Percentiles rank a stretch among this genome's conserved stretches.
These are phyloP conservation scores for Wickerhamiella cacticola DNA, from an alignment of 805 yeast species.

Conservation along the genomic window DNA sequence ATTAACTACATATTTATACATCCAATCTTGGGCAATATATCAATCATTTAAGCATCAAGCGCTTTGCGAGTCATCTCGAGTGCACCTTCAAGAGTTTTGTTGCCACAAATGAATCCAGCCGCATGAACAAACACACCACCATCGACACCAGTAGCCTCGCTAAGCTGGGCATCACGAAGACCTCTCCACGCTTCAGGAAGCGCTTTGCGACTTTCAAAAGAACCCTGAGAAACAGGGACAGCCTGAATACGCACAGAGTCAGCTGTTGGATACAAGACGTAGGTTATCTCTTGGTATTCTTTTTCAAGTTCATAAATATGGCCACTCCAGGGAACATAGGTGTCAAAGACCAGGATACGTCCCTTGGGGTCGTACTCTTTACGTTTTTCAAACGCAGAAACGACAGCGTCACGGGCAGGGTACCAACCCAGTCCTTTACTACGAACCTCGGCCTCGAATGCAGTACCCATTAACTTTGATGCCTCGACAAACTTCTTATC, in stretches of 20 bases:
- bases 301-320: slow-evolving; percentile 68
- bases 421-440: slow-evolving; percentile 78
- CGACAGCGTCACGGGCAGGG: slow-evolving; percentile 74
- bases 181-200: slow-evolving; percentile 92
- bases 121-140: slow-evolving; percentile 92
- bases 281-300: slow-evolving; percentile 41
- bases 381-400: slow-evolving; percentile 54
- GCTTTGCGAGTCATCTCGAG: slow-evolving; percentile 53
- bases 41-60: slow-evolving; percentile 15
- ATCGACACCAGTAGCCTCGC: slow-evolving; percentile 61
- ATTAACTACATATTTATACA: too few species aligned
- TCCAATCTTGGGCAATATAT: too few species aligned
- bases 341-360: slow-evolving; percentile 57
- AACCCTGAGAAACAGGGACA: slow-evolving; percentile 64
- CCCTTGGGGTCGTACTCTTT: slow-evolving; percentile 54
- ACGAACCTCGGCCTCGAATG: slow-evolving; percentile 54
- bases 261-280: slow-evolving; percentile 73
- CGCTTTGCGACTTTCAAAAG: slow-evolving; percentile 77
- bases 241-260: slow-evolving; percentile 77
- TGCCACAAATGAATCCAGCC: slow-evolving; percentile 93
- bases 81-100: slow-evolving; percentile 66
- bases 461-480: slow-evolving; percentile 68
- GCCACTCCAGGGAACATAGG: slow-evolving; percentile 90
- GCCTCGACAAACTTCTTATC: slow-evolving; percentile 62
- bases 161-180: slow-evolving; percentile 75